phyloP scores from a whole-genome alignment of 1,139 yeast species.

The Yamadazyma oceani region DNA sequence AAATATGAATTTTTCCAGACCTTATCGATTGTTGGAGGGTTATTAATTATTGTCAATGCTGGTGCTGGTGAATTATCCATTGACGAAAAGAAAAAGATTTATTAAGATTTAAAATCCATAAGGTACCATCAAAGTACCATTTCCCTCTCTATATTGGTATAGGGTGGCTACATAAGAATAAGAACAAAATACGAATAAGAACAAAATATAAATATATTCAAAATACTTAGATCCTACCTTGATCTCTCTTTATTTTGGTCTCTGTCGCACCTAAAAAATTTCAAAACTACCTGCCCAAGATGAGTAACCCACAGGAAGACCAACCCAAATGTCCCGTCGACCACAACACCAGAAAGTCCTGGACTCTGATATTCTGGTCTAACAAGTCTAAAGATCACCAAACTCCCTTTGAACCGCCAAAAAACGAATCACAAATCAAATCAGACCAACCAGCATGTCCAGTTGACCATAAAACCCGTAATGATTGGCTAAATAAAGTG shows the following conservation, averaged over 20 bases:
- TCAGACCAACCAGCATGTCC: conserved; percentile 54
- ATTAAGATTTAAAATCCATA: conserved; percentile 30
- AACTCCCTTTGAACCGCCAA: too few species aligned
- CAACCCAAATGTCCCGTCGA: conserved; percentile 26
- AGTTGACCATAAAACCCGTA: conserved; percentile 62
- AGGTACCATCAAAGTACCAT: too few species aligned
- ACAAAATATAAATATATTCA: too few species aligned
- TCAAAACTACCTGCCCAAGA: neutral
- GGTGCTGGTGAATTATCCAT: conserved; percentile 96
- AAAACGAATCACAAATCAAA: conserved; percentile 15
- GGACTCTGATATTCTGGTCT: conserved; percentile 16
- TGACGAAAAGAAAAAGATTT: conserved; percentile 95
- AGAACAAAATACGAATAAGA: too few species aligned
- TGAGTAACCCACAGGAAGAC: conserved; percentile 7
- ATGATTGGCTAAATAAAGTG: conserved; percentile 52
- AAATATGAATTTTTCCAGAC: conserved; percentile 96
- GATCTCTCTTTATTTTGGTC: neutral
- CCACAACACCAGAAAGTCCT: conserved; percentile 19
- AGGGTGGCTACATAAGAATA: too few species aligned
- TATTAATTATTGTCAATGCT: conserved; percentile 84
- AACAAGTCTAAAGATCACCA: conserved; percentile 4
- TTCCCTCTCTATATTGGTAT: too few species aligned
- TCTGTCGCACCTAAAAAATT: neutral
- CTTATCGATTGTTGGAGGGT: conserved; percentile 91
- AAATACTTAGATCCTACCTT: too few species aligned